Evolutionary conservation across 179 eudicot genomes (phyloP).

Genomic region (Kewa caespitosa): DNA sequence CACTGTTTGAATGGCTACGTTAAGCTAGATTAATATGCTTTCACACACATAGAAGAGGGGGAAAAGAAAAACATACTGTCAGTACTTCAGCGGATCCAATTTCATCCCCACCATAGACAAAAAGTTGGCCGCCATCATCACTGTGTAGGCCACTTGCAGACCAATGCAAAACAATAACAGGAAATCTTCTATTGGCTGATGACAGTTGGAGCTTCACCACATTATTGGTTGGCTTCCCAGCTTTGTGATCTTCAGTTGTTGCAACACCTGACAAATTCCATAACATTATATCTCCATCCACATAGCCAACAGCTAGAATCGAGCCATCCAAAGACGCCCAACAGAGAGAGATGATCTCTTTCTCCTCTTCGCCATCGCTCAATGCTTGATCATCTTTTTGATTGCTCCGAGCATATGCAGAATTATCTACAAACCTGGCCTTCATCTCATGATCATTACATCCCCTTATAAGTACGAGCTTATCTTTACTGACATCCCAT

Average conservation of each 20-base stretch:
- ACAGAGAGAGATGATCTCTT: constrained; percentile 85
- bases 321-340: constrained; percentile 97
- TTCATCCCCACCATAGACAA: constrained; percentile 91
- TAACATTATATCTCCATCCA: constrained; percentile 90
- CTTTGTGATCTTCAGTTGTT: constrained; percentile 38
- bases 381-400: constrained; percentile 33
- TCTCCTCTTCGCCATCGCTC: constrained; percentile 51
- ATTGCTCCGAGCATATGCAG: constrained; percentile 29
- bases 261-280: constrained; percentile 61
- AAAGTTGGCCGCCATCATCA: constrained; percentile 63
- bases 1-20: constrained; percentile 2
- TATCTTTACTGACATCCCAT: constrained; percentile 81
- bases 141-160: constrained; percentile 41
- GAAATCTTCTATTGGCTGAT: constrained; percentile 71
- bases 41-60: too few species aligned
- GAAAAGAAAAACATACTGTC: constrained; percentile 69
- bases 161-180: constrained; percentile 91
- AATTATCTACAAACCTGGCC: constrained; percentile 29
- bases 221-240: constrained; percentile 50
- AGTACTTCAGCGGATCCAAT: constrained; percentile 97
- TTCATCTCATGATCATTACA: constrained; percentile 50
- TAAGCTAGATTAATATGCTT: too few species aligned
- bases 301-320: constrained; percentile 88
- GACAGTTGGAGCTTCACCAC: constrained; percentile 75
- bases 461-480: constrained; percentile 60